Conservation (phyloP, 176 grass and related monocot genomes). For the Oryza longistaminata region DNA sequence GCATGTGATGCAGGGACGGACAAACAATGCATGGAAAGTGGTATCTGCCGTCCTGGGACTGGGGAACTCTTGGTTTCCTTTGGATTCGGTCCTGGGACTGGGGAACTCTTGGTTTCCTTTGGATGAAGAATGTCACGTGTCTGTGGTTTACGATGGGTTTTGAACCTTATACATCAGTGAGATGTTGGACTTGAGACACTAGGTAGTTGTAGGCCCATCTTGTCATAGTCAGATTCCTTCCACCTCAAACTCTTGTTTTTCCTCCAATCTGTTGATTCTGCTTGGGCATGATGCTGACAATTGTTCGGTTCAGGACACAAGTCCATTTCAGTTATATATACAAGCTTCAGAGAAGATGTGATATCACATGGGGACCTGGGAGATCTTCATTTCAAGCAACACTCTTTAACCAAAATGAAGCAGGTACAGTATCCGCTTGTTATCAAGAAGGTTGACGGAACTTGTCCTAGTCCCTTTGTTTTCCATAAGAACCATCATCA, state of each 20-base stretch:
- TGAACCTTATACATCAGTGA: too few relatives aligned
- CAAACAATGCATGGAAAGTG: background rate
- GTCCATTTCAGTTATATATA: background rate
- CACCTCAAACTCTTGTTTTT: background rate
- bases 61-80: background rate
- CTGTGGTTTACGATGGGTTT: too few relatives aligned
- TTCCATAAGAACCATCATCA: background rate
- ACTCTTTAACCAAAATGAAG: background rate
- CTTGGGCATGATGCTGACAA: background rate
- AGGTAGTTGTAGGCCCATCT: too few relatives aligned
- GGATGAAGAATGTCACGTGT: background rate
- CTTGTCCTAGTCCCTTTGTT: background rate
- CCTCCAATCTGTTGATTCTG: background rate
- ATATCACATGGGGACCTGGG: background rate
- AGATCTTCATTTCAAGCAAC: background rate
- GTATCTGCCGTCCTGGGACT: background rate
- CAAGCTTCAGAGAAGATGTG: background rate
- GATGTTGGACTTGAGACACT: too few relatives aligned
- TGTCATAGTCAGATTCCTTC: background rate
- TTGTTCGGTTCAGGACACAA: background rate
- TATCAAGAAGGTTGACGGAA: background rate
- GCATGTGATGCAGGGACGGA: background rate
- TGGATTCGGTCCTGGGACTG: background rate
- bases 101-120: background rate
- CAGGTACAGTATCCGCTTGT: background rate